phyloP scores from a whole-genome alignment of 1,284 basidiomycete species.

The Cryptococcus jaspeensis region DNA sequence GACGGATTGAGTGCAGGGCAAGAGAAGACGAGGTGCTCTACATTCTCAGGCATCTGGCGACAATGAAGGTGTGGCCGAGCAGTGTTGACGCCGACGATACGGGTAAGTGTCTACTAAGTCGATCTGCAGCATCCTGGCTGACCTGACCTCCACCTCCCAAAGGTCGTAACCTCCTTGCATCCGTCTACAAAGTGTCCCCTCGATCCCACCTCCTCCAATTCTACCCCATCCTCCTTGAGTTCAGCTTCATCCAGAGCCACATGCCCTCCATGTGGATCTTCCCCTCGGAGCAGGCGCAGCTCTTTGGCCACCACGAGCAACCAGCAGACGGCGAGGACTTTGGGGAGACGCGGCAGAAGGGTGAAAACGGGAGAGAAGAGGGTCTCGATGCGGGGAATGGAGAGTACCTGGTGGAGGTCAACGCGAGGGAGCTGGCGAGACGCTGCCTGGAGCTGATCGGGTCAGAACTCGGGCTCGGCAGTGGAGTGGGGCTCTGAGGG shows the following conservation, averaged over 20 bases:
- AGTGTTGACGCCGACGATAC: constrained; percentile 1
- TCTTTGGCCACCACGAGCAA: constrained; percentile 19
- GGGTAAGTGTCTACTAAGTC: not conserved
- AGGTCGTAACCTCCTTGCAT: constrained; percentile 43
- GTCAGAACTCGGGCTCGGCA: constrained; percentile 51
- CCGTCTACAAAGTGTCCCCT: constrained; percentile 62
- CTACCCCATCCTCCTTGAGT: constrained; percentile 72
- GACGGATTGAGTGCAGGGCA: constrained; percentile 67
- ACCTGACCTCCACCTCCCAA: constrained; percentile 51
- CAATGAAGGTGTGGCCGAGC: constrained; percentile 53
- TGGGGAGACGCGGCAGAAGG: constrained; percentile 10
- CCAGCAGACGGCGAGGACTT: not conserved
- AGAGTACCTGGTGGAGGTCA: constrained; percentile 56
- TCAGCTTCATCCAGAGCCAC: constrained; percentile 66
- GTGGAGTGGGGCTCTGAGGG: not conserved
- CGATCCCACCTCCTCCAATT: constrained; percentile 81
- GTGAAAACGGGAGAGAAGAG: constrained; percentile 14
- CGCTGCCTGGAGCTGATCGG: constrained; percentile 71
- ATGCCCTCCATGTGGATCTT: constrained; percentile 67
- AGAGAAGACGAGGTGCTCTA: constrained; percentile 88
- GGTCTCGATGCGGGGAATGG: constrained; percentile 41
- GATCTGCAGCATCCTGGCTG: not conserved
- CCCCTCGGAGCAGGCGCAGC: constrained; percentile 33
- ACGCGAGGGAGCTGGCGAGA: constrained; percentile 66
- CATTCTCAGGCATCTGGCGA: constrained; percentile 71